Conservation (phyloP, 2,329 filamentous ascomycete genomes). For the Hortaea sp. region DNA sequence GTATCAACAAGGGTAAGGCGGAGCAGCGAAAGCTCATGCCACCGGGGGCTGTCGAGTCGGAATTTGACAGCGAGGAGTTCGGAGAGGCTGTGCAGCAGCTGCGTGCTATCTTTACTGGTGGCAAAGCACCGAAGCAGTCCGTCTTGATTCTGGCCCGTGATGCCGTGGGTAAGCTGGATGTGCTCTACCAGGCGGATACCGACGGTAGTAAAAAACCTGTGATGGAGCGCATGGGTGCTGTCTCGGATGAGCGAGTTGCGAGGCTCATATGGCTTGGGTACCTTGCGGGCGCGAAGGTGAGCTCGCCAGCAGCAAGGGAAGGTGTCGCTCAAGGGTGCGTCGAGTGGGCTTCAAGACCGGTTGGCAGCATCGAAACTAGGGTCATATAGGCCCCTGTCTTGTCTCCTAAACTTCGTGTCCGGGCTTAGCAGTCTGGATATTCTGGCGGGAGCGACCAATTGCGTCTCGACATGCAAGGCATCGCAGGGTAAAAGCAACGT, state of each 20-base stretch:
- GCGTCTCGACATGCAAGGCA: too few relatives aligned
- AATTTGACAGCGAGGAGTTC: conserved; percentile 65
- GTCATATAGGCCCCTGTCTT: conserved; percentile 34
- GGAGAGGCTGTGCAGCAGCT: conserved; percentile 66
- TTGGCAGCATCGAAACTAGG: conserved; percentile 76
- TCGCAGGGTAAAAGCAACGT: too few relatives aligned
- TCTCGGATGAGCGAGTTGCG: conserved; percentile 70
- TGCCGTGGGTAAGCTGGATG: conserved; percentile 52
- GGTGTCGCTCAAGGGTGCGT: conserved; percentile 82
- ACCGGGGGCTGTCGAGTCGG: conserved; percentile 24
- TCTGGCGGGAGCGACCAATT: too few relatives aligned
- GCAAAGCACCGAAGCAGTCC: conserved; percentile 67
- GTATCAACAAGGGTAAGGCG: conserved; percentile 64
- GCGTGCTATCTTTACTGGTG: conserved; percentile 68
- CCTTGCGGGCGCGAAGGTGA: conserved; percentile 74
- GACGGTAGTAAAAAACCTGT: conserved; percentile 22
- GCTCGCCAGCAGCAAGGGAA: conserved; percentile 68
- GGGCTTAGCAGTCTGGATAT: too few relatives aligned
- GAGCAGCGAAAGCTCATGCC: conserved; percentile 38
- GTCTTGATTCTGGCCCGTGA: conserved; percentile 66
- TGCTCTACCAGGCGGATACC: conserved; percentile 52
- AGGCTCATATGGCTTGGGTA: conserved; percentile 84
- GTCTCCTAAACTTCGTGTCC: too few relatives aligned
- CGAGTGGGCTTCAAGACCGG: conserved; percentile 75
- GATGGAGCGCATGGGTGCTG: conserved; percentile 54